These are phyloP conservation scores for Colletotrichum sp. DNA, from an alignment of 2,329 filamentous ascomycete species.

Conservation along the genomic window DNA sequence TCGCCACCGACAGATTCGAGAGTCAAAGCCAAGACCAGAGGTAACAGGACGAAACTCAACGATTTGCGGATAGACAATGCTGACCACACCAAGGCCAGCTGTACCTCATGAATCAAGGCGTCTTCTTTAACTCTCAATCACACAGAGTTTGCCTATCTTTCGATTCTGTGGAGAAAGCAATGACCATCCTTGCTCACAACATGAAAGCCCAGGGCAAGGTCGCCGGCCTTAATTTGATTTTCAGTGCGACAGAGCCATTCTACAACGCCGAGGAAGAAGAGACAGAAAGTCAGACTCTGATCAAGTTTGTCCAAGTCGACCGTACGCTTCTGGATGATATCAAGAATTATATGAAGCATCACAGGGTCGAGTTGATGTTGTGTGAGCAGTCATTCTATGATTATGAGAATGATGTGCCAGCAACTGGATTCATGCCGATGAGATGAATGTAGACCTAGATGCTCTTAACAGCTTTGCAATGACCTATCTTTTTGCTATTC, in stretches of 20 bases:
- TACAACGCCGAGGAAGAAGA: neutral
- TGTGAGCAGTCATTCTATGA: neutral
- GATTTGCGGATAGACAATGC: neutral
- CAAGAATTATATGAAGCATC: neutral
- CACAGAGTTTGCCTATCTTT: neutral
- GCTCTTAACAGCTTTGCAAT: rapidly evolving
- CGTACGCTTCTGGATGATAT: neutral
- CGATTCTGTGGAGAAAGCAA: neutral
- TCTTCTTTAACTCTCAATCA: neutral
- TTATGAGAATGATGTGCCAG: neutral
- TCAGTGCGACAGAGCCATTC: neutral
- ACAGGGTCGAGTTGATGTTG: neutral
- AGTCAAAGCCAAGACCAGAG: neutral
- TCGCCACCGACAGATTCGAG: neutral
- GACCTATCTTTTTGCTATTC: rapidly evolving
- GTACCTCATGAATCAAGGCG: neutral
- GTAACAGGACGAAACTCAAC: neutral
- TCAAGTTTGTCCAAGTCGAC: neutral
- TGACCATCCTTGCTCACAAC: neutral
- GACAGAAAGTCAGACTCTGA: neutral
- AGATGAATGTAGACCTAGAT: neutral
- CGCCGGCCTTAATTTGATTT: neutral
- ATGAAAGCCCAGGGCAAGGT: neutral
- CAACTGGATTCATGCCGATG: neutral
- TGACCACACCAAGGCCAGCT: neutral